Evolutionary conservation across 768 basidiomycete genomes (phyloP).

Genomic region (Tulasnella calospora): DNA sequence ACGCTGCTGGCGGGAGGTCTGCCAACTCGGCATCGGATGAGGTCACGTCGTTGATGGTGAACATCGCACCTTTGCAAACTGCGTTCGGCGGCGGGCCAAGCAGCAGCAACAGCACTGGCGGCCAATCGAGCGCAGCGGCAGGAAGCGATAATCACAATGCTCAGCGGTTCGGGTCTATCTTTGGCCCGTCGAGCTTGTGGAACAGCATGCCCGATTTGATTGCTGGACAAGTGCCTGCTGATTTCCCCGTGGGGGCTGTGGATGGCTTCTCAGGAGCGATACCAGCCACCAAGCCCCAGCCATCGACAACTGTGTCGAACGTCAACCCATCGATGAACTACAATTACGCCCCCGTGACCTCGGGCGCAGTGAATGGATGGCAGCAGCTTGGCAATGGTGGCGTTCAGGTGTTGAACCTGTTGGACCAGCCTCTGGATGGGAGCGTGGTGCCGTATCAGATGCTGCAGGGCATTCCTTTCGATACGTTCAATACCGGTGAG

Average conservation of each 20-base stretch:
- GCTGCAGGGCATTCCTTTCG: conserved; percentile 18
- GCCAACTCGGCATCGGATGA: neutral
- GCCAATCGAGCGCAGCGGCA: conserved; percentile 1
- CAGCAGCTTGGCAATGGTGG: conserved; percentile 11
- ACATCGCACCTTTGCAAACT: conserved; percentile 21
- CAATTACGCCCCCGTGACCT: conserved; percentile 7
- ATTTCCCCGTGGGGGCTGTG: neutral
- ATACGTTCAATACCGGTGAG: conserved; percentile 18
- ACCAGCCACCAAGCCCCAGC: conserved; percentile 54
- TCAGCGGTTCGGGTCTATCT: neutral
- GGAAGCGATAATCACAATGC: neutral
- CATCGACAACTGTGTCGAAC: conserved; percentile 44
- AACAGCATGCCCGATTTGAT: neutral
- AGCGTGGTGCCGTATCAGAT: conserved; percentile 18
- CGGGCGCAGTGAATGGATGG: conserved; percentile 16
- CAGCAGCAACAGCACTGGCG: conserved; percentile 2
- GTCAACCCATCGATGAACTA: conserved; percentile 73
- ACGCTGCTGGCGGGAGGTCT: neutral
- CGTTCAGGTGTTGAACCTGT: conserved; percentile 22
- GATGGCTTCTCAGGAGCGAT: conserved; percentile 39
- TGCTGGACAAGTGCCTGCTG: neutral
- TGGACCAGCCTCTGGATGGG: conserved; percentile 25
- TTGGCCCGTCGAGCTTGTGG: neutral
- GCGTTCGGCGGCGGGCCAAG: conserved; percentile 1
- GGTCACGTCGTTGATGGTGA: conserved; percentile 17